These are phyloP conservation scores for Pseudozyma hubeiensis DNA, from an alignment of 1,284 basidiomycete species.

Conservation along the genomic window DNA sequence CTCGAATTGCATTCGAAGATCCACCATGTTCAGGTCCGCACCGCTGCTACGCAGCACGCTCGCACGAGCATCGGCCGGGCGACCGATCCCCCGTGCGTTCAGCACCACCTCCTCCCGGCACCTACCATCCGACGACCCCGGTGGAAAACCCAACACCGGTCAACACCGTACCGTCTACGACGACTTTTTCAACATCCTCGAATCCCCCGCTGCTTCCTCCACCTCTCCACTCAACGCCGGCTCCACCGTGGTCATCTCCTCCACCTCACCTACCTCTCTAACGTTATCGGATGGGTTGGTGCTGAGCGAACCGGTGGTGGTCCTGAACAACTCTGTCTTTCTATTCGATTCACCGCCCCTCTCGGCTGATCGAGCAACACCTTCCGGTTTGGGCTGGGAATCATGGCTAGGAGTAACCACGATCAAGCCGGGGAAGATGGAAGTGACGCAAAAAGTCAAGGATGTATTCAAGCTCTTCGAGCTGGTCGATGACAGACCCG, in stretches of 20 bases:
- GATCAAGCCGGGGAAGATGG: slow-evolving; percentile 14
- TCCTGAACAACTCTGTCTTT: slow-evolving; percentile 83
- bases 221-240: too few species aligned
- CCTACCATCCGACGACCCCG: slow-evolving; percentile 52
- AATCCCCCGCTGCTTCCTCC: slow-evolving; percentile 15
- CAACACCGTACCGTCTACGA: slow-evolving; percentile 59
- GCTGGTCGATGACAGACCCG: slow-evolving; percentile 71
- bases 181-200: slow-evolving; percentile 60
- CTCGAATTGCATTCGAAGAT: too few species aligned
- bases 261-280: slow-evolving; percentile 40
- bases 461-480: slow-evolving; percentile 51
- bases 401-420: slow-evolving; percentile 76
- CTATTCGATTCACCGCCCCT: slow-evolving; percentile 85
- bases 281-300: slow-evolving; percentile 75
- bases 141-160: slow-evolving; percentile 60
- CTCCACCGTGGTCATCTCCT: slow-evolving; percentile 24
- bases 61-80: too few species aligned
- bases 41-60: too few species aligned
- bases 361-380: slow-evolving; percentile 55
- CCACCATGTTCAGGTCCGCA: too few species aligned
- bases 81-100: neutral
- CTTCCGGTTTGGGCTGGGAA: slow-evolving; percentile 69
- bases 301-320: slow-evolving; percentile 80
- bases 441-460: slow-evolving; percentile 26
- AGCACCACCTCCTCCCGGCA: neutral